Base-by-base conservation (phyloP, 2,329 filamentous ascomycete genomes). In the Colletotrichum falcatum region DNA sequence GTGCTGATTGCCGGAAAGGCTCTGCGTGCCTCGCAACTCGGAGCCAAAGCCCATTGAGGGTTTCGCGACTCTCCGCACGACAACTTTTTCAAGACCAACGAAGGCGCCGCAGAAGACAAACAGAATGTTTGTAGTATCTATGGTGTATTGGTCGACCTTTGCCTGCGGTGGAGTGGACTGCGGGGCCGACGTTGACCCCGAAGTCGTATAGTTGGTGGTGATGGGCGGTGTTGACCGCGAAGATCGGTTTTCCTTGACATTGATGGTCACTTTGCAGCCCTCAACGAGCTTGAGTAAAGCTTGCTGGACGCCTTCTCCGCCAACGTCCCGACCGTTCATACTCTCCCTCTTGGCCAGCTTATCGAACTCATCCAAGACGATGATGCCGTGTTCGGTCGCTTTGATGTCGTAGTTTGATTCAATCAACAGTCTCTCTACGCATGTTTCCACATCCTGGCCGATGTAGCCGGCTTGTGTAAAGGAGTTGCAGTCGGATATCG, bases 51-150 rank as follows among this genome's bases (percentile, higher is more conserved):
- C 96, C 74, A 99, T 95, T 3, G 93, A 92, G 0, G 89, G 88
- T 77, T 92, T 94, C 16, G 94, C 92, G 54, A 98, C 91, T n/a
- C 96, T 91, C 69, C 94, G 92, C 70, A 97, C 85, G 59, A 99
- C 89, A 42, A 92, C 88, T 79, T 97, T 97, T 77, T 98, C 94
- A 1, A 98, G 85, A 2, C 95, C 95, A 44, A 97, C 93, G 78
- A 99, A 99, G 23, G 96, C 96, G 23, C 96, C 96, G 16, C 95
- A 97, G 79, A 96, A 97, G 51, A 99, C 94, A 82, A 99, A 99
- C 35, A 99, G 88, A 70, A 99, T 98, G 76, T 98, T 98, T 74
- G 94, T 95, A 0, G 96, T 99, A 76, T 96, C 92, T 68, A 98
- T 91, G 66, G 93, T 90, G 77, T 88, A 91, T 76, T 91, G 89